phyloP scores from a whole-genome alignment of 106 monocot genomes.

The Acorus calamus region DNA sequence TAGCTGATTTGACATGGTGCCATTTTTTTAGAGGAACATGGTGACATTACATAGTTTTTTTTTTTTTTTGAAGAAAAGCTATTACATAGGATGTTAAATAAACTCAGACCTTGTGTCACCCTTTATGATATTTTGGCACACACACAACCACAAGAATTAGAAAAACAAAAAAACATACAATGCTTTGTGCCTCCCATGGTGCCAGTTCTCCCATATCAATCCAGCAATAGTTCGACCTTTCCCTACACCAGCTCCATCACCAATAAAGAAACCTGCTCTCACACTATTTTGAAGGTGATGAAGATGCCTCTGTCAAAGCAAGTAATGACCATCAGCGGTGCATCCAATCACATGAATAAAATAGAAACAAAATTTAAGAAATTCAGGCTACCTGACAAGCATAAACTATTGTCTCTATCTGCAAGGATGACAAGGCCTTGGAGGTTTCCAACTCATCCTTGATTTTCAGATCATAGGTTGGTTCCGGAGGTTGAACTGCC shows the following conservation, averaged over 20 bases:
- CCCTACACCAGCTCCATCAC: constrained; percentile 99
- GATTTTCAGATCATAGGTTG: constrained; percentile 76
- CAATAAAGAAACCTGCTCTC: constrained; percentile 96
- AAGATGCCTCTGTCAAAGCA: constrained; percentile 62
- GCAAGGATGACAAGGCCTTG: constrained; percentile 79
- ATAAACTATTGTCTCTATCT: constrained; percentile 95
- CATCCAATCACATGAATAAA: background rate
- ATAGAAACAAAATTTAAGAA: background rate
- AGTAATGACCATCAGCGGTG: constrained; percentile 2
- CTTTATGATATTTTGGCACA: no score
- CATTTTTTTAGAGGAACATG: no score
- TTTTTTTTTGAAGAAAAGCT: no score
- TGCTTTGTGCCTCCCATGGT: constrained; percentile 66
- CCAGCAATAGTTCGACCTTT: constrained; percentile 98
- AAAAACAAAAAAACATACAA: constrained; percentile 49
- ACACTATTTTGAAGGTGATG: constrained; percentile 78
- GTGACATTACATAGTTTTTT: no score
- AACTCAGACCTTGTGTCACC: no score
- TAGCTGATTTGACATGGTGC: no score
- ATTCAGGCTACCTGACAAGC: constrained; percentile 69
- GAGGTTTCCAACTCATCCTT: constrained; percentile 58
- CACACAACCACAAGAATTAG: no score
- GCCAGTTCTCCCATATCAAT: constrained; percentile 99
- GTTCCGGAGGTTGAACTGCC: constrained; percentile 97
- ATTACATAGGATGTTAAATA: no score